Conservation (phyloP, 805 yeast species). For the Saccharomycopsis olivae region DNA sequence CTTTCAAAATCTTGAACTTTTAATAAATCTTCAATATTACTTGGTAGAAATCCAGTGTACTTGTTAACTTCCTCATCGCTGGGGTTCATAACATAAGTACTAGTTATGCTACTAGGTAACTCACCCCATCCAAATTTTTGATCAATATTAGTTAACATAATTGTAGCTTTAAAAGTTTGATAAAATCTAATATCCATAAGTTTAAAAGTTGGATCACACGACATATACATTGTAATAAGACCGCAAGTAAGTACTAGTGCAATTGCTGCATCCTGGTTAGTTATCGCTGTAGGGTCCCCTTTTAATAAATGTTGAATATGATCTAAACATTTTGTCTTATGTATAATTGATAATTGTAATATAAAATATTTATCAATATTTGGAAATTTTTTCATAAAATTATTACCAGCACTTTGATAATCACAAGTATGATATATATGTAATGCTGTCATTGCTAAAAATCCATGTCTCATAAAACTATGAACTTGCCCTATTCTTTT, state of each 20-base stretch:
- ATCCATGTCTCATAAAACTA: conserved; percentile 7
- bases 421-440: conserved; percentile 8
- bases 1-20: conserved; percentile 10
- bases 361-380: conserved; percentile 6
- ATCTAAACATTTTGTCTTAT: conserved; percentile 6
- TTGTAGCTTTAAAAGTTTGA: conserved; percentile 1
- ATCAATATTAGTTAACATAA: not conserved
- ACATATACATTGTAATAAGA: conserved; percentile 2
- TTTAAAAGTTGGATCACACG: conserved; percentile 2
- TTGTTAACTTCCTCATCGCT: conserved; percentile 1
- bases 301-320: not conserved
- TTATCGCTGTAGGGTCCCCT: not conserved
- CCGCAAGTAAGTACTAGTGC: conserved; percentile 6
- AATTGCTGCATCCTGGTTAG: not conserved
- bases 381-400: conserved; percentile 3
- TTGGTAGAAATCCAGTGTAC: conserved; percentile 1
- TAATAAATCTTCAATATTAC: not conserved
- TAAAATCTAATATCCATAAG: conserved; percentile 5
- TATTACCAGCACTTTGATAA: not conserved
- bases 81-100: not conserved
- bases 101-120: not conserved
- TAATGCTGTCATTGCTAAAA: conserved; percentile 7
- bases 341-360: conserved; percentile 5
- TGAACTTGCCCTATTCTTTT: conserved; percentile 1
- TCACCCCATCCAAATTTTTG: not conserved